Percentiles rank a stretch among this genome's conserved stretches.
Conservation (phyloP, 1,284 basidiomycete genomes). For the Leucoagaricus sp. region DNA sequence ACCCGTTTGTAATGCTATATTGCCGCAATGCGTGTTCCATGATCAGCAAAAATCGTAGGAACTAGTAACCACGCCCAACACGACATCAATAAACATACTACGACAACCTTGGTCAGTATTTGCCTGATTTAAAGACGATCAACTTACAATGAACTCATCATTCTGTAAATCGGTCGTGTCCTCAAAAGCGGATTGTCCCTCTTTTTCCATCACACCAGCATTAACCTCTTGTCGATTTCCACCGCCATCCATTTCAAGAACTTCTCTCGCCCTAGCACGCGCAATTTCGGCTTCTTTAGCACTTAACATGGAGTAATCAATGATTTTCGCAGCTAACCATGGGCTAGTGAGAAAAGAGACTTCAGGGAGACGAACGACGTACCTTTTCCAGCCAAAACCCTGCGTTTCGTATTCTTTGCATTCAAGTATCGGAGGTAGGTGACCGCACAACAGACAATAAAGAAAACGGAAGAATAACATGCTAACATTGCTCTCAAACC, state of each 20-base stretch:
- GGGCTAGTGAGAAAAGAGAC: background rate
- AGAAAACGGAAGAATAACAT: conserved; percentile 19
- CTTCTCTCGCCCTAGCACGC: conserved; percentile 5
- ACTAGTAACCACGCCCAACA: too few relatives aligned
- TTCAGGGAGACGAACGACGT: background rate
- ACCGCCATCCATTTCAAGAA: background rate
- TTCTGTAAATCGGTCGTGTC: conserved; percentile 34
- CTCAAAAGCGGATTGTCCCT: conserved; percentile 27
- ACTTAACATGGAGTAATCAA: conserved; percentile 30
- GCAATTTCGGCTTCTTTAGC: conserved; percentile 18
- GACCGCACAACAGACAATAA: conserved; percentile 20
- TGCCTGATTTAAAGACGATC: background rate
- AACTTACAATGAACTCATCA: conserved; percentile 33
- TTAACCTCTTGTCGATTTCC: background rate
- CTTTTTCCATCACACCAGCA: conserved; percentile 12
- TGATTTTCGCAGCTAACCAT: conserved; percentile 25
- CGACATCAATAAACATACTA: conserved; percentile 2
- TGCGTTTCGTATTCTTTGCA: conserved; percentile 22
- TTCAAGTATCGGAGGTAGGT: conserved; percentile 26
- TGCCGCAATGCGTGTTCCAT: too few relatives aligned
- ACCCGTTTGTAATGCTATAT: too few relatives aligned
- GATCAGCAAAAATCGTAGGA: too few relatives aligned
- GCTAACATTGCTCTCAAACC: conserved; percentile 25
- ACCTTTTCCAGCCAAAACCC: conserved; percentile 29
- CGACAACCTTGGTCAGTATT: background rate